Percentiles rank a stretch among this genome's conserved stretches.
phyloP scores from a whole-genome alignment of 495 filamentous ascomycete species.

The Clavariopsis aquatica region DNA sequence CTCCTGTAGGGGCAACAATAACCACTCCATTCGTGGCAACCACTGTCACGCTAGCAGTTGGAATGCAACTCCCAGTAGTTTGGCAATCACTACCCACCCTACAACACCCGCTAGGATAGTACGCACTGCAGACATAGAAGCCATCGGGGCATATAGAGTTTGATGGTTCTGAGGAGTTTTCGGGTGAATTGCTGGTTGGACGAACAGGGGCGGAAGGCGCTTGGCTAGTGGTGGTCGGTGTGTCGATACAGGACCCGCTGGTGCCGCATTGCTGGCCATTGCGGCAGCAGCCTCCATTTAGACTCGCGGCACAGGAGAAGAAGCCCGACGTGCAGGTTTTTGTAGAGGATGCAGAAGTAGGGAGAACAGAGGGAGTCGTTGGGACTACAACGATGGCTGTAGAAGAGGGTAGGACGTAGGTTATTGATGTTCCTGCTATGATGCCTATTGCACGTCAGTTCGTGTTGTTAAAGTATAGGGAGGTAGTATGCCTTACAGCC shows the following conservation, averaged over 20 bases:
- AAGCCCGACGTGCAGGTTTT: conserved; percentile 59
- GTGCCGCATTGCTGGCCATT: conserved; percentile 42
- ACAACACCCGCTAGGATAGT: conserved; percentile 74
- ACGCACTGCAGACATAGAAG: conserved; percentile 71
- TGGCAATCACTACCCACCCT: conserved; percentile 81
- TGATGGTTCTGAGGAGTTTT: conserved; percentile 26
- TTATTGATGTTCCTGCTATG: conserved; percentile 28
- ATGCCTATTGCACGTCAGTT: conserved; percentile 21
- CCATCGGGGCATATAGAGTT: conserved; percentile 65
- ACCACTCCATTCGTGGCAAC: conserved; percentile 65
- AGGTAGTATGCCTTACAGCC: conserved; percentile 66
- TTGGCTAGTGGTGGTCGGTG: conserved; percentile 17
- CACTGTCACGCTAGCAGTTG: conserved; percentile 53
- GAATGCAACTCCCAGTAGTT: conserved; percentile 59
- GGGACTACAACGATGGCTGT: conserved; percentile 35
- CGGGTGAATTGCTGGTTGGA: conserved; percentile 50
- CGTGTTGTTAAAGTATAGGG: not conserved
- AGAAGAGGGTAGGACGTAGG: conserved; percentile 24
- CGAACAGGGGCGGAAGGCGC: conserved; percentile 53
- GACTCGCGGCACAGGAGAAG: conserved; percentile 49
- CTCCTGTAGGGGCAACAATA: conserved; percentile 61
- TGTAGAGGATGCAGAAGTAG: conserved; percentile 34
- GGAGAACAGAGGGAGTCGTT: conserved; percentile 48
- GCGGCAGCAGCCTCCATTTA: conserved; percentile 49
- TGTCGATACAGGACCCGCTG: conserved; percentile 28